A percentile compares a stretch with the other conserved stretches of the same genome.
Conservation (phyloP, 305 asterid species). For the Fraxinus ornus region DNA sequence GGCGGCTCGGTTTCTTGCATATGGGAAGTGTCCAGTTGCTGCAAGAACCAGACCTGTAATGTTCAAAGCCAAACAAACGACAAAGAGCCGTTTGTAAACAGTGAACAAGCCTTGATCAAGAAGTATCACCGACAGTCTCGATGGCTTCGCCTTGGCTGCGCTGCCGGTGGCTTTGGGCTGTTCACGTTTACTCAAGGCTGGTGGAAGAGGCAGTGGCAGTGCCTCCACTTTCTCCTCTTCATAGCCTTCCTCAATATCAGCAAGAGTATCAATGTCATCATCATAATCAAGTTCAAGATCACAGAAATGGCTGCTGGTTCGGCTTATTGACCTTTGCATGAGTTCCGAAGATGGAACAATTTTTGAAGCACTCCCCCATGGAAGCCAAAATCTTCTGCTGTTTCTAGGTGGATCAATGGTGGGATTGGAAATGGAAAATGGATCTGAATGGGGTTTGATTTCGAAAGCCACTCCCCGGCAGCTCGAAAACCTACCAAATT, state of each 20-base stretch:
- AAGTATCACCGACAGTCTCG: slow-evolving; percentile 56
- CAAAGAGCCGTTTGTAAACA: slow-evolving; percentile 60
- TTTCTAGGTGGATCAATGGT: not conserved
- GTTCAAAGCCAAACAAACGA: slow-evolving; percentile 42
- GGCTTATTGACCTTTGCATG: slow-evolving; percentile 31
- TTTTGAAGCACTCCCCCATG: slow-evolving; percentile 32
- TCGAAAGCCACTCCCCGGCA: slow-evolving; percentile 46
- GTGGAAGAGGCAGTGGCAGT: slow-evolving; percentile 25
- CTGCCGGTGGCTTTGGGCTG: not conserved
- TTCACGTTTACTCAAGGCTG: slow-evolving; percentile 22
- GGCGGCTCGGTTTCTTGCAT: slow-evolving; percentile 46
- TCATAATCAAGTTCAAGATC: slow-evolving; percentile 25
- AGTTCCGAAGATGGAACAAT: slow-evolving; percentile 20
- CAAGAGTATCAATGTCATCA: not conserved
- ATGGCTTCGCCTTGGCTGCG: slow-evolving; percentile 16
- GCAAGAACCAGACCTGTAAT: slow-evolving; percentile 47
- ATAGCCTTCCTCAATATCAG: slow-evolving; percentile 32
- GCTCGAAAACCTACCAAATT: slow-evolving; percentile 32
- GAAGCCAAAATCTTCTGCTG: slow-evolving; percentile 30
- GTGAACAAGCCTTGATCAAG: slow-evolving; percentile 82
- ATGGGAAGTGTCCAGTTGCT: slow-evolving; percentile 42
- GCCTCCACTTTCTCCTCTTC: slow-evolving; percentile 11
- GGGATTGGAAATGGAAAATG: slow-evolving; percentile 21
- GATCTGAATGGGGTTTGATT: slow-evolving; percentile 37
- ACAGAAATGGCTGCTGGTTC: slow-evolving; percentile 44